Evolutionary conservation across 2,329 filamentous ascomycete species (phyloP).

Genomic region (Oidium heveae): DNA sequence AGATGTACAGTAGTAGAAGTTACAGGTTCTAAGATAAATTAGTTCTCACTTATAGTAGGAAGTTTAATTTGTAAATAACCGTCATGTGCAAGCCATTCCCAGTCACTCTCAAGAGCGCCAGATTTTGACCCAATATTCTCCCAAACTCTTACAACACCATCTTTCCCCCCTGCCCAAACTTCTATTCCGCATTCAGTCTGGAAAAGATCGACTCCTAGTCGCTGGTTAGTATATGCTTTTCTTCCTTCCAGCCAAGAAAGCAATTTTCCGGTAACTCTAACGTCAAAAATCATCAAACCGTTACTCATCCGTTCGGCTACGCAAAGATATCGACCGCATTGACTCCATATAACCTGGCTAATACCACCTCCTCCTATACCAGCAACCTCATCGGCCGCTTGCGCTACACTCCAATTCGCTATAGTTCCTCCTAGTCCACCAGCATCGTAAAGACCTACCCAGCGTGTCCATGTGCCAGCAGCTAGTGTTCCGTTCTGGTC

Average conservation of each 20-base stretch:
- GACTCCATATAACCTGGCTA: slow-evolving; percentile 33
- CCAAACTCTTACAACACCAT: slow-evolving; percentile 31
- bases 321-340: slow-evolving; percentile 35
- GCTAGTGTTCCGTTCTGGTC: slow-evolving; percentile 20
- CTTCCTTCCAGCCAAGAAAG: slow-evolving; percentile 28
- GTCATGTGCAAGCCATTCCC: slow-evolving; percentile 14
- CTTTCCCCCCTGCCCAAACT: slow-evolving; percentile 32
- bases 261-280: slow-evolving; percentile 31
- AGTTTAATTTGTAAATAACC: slow-evolving; percentile 5
- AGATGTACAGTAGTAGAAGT: slow-evolving; percentile 12
- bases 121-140: slow-evolving; percentile 28
- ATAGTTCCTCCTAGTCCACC: slow-evolving; percentile 25
- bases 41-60: neutral
- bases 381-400: slow-evolving; percentile 24
- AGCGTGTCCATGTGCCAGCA: slow-evolving; percentile 35
- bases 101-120: slow-evolving; percentile 9
- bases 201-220: slow-evolving; percentile 29
- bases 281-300: slow-evolving; percentile 34
- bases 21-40: slow-evolving; percentile 8
- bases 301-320: slow-evolving; percentile 31
- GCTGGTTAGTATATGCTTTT: slow-evolving; percentile 26
- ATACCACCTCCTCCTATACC: slow-evolving; percentile 35
- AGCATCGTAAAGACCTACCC: slow-evolving; percentile 37
- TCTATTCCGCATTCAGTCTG: slow-evolving; percentile 25
- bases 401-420: slow-evolving; percentile 32